Evolutionary conservation across 768 basidiomycete genomes (phyloP), one percentile per base, ranked within the genome.

Genomic region (Amanita jacksonii): DNA sequence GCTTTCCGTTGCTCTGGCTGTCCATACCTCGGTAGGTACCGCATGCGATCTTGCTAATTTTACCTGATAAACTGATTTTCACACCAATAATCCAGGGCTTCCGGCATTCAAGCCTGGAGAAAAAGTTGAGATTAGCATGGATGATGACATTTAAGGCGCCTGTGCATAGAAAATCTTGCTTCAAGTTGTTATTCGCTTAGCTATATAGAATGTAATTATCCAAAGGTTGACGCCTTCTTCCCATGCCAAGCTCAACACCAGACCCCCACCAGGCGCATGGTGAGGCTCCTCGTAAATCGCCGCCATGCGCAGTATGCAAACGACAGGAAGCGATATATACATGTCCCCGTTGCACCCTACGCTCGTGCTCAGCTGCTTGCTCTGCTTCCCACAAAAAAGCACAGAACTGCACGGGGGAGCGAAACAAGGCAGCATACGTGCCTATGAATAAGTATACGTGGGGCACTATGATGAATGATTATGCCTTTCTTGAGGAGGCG

Each of bases 71-170:
- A 47, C 22, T 48, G 30, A 48, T 49, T 18, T 38, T 15, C 32
- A 44, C 52, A 43, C 51, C 42, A 51, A 20, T 24, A 37, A 49
- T 28, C n/a, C 54, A 97, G 94, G 96, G 53, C 74, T 98, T 22
- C 96, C 96, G 36, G 90, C 94, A 9, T 98, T 99, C 70, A 87
- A 94, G 62, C 94, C 96, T 2, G 96, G 96, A 45, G 91, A 98
- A 69, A 94, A 97, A 68, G 91, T 99, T 20, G 83, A 90, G 69
- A 87, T 93, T 48, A 77, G 74, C 40, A 87, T 86, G 81, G 91
- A 93, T 60, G 44, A 45, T 20, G 91, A 96, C 61, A 76, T 92
- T 49, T 94, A 63, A 67, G 25, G 13, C 12, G 44, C 23, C 7
- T n/a, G n/a, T n/a, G n/a, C n/a, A n/a, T n/a, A n/a, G n/a, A n/a